A percentile compares a stretch with the other conserved stretches of the same genome.
These are phyloP conservation scores for Daldinia childiae DNA, from an alignment of 495 filamentous ascomycete genomes.

Conservation along the genomic window DNA sequence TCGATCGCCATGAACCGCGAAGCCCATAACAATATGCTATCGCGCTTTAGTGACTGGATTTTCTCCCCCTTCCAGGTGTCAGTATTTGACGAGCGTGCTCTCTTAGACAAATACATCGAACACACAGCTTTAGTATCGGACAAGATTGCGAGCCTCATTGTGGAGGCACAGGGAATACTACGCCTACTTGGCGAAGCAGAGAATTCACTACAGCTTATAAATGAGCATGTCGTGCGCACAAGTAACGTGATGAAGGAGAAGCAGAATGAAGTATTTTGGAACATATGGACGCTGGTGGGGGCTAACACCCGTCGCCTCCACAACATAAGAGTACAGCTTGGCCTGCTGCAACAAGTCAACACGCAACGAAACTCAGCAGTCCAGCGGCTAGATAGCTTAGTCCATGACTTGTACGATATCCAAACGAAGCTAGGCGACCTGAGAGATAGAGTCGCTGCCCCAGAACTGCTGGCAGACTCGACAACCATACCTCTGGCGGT, in stretches of 20 bases:
- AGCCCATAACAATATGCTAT: constrained; percentile 43
- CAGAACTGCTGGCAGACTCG: constrained; percentile 58
- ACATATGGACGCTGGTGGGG: constrained; percentile 76
- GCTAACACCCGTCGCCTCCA: constrained; percentile 64
- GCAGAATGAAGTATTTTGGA: constrained; percentile 67
- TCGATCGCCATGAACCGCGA: constrained; percentile 58
- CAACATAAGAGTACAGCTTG: constrained; percentile 66
- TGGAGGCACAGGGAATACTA: constrained; percentile 71
- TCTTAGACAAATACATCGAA: constrained; percentile 70
- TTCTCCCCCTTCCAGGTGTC: constrained; percentile 68
- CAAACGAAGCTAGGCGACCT: constrained; percentile 71
- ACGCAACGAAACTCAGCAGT: constrained; percentile 68
- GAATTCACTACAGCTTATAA: constrained; percentile 68
- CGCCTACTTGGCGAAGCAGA: constrained; percentile 68
- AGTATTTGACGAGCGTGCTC: constrained; percentile 59
- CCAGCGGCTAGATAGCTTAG: constrained; percentile 64
- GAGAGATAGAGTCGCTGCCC: constrained; percentile 68
- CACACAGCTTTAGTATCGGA: constrained; percentile 72
- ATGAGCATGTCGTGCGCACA: constrained; percentile 68
- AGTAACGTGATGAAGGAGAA: constrained; percentile 57
- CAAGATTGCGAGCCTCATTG: constrained; percentile 68
- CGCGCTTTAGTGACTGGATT: constrained; percentile 45
- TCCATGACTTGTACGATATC: constrained; percentile 74
- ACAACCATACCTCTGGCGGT: constrained; percentile 67
- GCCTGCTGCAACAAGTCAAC: constrained; percentile 66